Evolutionary conservation across 1,284 basidiomycete genomes (phyloP).

Genomic region (Coniferiporia weirii): DNA sequence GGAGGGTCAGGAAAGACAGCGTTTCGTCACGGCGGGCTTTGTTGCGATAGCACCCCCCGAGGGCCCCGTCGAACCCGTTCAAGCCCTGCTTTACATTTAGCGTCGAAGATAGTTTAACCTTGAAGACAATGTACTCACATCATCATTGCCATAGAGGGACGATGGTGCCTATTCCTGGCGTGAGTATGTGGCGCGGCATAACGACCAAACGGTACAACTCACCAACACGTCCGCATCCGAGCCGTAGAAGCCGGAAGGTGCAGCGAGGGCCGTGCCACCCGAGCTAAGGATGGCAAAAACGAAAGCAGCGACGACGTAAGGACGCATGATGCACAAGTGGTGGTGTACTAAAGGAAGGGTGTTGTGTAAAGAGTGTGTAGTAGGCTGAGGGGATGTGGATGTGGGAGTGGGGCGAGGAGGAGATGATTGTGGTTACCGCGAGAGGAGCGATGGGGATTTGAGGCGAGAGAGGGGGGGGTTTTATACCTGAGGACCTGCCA

Average conservation of each 20-base stretch:
- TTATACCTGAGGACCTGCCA: too few species aligned
- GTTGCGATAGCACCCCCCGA: too few species aligned
- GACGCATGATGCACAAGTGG: conserved; percentile 10
- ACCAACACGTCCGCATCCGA: not conserved
- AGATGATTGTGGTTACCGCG: not conserved
- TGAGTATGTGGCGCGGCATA: not conserved
- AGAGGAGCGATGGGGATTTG: not conserved
- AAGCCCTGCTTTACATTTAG: too few species aligned
- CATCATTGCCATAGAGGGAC: too few species aligned
- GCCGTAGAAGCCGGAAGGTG: not conserved
- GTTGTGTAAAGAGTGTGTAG: not conserved
- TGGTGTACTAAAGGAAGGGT: not conserved
- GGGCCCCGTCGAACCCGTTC: too few species aligned
- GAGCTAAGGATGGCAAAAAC: conserved; percentile 11
- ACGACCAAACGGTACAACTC: not conserved
- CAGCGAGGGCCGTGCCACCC: not conserved
- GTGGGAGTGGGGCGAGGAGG: not conserved
- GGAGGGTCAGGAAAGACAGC: too few species aligned
- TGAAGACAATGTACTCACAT: too few species aligned
- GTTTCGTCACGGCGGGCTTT: too few species aligned
- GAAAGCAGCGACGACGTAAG: conserved; percentile 13
- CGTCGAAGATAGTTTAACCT: too few species aligned
- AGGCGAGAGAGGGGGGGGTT: too few species aligned
- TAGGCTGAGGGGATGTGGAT: not conserved
- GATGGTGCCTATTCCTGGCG: too few species aligned